phyloP scores from a whole-genome alignment of 495 filamentous ascomycete species.

The Lentithecium fluviatile region DNA sequence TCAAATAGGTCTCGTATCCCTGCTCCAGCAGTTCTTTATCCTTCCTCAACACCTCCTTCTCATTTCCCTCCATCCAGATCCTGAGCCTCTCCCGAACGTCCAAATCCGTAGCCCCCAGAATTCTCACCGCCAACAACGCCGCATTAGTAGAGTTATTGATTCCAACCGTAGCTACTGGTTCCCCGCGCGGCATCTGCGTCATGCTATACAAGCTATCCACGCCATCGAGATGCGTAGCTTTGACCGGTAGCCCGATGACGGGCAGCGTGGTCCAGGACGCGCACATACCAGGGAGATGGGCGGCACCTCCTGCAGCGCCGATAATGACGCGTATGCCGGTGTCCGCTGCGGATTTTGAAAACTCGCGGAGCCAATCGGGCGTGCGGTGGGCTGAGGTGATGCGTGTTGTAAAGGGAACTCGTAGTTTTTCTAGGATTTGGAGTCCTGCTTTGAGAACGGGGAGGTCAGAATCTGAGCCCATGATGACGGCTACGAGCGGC shows the following conservation, averaged over 20 bases:
- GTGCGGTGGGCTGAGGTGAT: conserved; percentile 97
- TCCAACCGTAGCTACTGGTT: conserved; percentile 80
- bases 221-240: conserved; percentile 81
- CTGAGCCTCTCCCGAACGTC: conserved; percentile 60
- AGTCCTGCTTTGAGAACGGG: conserved; percentile 73
- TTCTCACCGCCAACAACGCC: conserved; percentile 81
- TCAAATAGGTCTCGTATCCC: conserved; percentile 70
- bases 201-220: conserved; percentile 87
- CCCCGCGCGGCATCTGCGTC: conserved; percentile 78
- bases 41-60: conserved; percentile 64
- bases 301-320: conserved; percentile 89
- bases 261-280: conserved; percentile 83
- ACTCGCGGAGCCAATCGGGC: conserved; percentile 75
- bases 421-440: conserved; percentile 71
- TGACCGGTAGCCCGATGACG: conserved; percentile 90
- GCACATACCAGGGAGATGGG: conserved; percentile 90
- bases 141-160: conserved; percentile 95
- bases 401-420: conserved; percentile 69
- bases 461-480: conserved; percentile 95
- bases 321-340: conserved; percentile 86
- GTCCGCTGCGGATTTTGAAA: conserved; percentile 65
- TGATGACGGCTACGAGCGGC: conserved; percentile 79
- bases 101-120: conserved; percentile 68
- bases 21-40: conserved; percentile 62
- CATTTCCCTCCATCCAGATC: conserved; percentile 63